Conservation (phyloP, 352 stramenopile species). For the Globisporangium takayamanum region DNA sequence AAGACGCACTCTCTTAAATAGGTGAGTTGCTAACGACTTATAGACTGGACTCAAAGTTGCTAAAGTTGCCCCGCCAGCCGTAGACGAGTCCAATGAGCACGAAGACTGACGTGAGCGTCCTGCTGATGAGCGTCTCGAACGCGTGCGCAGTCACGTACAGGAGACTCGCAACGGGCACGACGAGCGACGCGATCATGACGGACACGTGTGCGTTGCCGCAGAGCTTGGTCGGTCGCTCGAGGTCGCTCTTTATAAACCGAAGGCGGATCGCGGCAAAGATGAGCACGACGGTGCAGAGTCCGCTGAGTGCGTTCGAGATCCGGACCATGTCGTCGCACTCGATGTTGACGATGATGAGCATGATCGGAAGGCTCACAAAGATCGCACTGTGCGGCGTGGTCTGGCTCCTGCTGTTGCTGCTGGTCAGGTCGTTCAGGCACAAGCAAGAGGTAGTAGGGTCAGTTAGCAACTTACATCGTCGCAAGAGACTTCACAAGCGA, state of each 20-base stretch:
- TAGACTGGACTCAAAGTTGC: constrained; percentile 20
- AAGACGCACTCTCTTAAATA: too few relatives aligned
- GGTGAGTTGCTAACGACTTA: neutral
- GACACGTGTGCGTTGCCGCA: constrained; percentile 25
- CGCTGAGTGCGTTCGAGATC: constrained; percentile 45
- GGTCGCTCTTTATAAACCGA: constrained; percentile 26
- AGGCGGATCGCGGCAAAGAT: constrained; percentile 34
- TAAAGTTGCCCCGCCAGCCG: constrained; percentile 36
- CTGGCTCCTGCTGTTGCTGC: constrained; percentile 17
- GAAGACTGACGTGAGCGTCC: constrained; percentile 33
- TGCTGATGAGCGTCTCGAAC: constrained; percentile 37
- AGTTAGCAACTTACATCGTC: neutral
- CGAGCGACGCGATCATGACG: constrained; percentile 27
- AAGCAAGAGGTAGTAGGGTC: neutral
- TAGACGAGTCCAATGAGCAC: constrained; percentile 51
- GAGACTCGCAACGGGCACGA: constrained; percentile 27
- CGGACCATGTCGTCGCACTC: constrained; percentile 42
- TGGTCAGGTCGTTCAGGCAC: neutral
- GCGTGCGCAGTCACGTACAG: constrained; percentile 29
- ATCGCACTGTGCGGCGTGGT: constrained; percentile 32
- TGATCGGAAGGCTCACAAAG: constrained; percentile 49
- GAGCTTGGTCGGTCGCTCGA: constrained; percentile 36
- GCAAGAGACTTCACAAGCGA: neutral
- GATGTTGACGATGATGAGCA: constrained; percentile 50
- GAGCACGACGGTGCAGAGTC: constrained; percentile 34